These are phyloP conservation scores for Pistacia atlantica DNA, from an alignment of 345 rosid genomes.

Conservation along the genomic window DNA sequence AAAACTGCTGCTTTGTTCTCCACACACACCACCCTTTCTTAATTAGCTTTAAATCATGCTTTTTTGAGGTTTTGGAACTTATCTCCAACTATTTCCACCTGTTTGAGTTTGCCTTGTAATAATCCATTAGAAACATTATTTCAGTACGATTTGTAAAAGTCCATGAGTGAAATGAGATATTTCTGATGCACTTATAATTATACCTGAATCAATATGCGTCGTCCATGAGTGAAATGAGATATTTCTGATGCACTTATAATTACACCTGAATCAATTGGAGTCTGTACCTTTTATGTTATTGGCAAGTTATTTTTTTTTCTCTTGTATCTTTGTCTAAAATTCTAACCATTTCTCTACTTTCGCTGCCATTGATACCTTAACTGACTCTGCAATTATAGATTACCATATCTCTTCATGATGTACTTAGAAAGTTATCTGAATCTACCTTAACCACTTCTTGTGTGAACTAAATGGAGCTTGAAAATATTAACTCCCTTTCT, in stretches of 20 bases:
- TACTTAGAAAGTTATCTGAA: too few species aligned
- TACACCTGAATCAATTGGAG: too few species aligned
- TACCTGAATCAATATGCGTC: too few species aligned
- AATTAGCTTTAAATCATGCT: not conserved
- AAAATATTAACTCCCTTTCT: too few species aligned
- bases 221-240: too few species aligned
- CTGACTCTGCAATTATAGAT: not conserved
- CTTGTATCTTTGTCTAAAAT: not conserved
- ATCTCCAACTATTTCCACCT: too few species aligned
- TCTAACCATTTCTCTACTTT: not conserved
- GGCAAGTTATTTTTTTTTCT: too few species aligned
- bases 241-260: too few species aligned
- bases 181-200: too few species aligned
- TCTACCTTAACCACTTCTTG: not conserved
- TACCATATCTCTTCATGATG: not conserved
- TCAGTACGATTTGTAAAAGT: not conserved
- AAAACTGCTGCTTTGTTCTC: too few species aligned
- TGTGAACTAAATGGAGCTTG: not conserved
- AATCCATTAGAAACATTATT: not conserved
- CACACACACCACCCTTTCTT: not conserved
- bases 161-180: not conserved
- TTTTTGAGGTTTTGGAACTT: not conserved
- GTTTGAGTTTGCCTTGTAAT: too few species aligned
- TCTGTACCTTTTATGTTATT: too few species aligned
- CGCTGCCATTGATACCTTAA: not conserved